Conservation (phyloP, 208 protist genomes). For the Acanthamoeba royreba region DNA sequence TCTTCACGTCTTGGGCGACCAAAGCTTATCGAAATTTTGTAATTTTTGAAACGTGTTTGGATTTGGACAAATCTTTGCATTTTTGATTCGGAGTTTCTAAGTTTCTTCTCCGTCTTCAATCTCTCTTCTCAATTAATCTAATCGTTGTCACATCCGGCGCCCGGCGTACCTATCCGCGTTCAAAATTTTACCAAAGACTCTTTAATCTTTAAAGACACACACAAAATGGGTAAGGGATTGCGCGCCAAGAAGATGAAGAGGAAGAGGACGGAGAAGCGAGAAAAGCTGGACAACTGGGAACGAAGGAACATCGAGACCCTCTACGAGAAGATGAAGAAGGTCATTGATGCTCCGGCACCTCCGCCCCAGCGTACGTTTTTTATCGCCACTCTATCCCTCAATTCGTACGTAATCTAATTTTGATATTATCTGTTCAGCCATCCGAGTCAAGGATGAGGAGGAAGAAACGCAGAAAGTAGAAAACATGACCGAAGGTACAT, state of each 20-base stretch:
- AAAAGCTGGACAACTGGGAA: constrained; percentile 11
- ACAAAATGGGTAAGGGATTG: neutral
- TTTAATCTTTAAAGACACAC: neutral
- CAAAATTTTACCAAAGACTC: no score
- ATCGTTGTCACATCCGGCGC: no score
- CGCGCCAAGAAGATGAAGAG: neutral
- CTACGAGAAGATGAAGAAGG: constrained; percentile 27
- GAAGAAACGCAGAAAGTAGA: neutral
- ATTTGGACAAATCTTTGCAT: no score
- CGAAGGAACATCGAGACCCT: neutral
- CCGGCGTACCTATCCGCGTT: no score
- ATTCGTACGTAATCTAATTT: neutral
- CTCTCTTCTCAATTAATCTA: no score
- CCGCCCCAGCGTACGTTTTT: no score
- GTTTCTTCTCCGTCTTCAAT: no score
- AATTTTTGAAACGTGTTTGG: no score
- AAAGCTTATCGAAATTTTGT: no score
- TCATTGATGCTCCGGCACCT: neutral
- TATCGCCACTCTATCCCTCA: no score
- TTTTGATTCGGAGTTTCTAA: no score
- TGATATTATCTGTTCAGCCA: neutral
- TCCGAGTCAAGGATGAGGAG: neutral
- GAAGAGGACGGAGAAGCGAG: constrained; percentile 21
- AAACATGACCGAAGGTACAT: neutral
- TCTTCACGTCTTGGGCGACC: neutral